Conservation (phyloP, 2,329 filamentous ascomycete genomes). For the Alternaria sp. region DNA sequence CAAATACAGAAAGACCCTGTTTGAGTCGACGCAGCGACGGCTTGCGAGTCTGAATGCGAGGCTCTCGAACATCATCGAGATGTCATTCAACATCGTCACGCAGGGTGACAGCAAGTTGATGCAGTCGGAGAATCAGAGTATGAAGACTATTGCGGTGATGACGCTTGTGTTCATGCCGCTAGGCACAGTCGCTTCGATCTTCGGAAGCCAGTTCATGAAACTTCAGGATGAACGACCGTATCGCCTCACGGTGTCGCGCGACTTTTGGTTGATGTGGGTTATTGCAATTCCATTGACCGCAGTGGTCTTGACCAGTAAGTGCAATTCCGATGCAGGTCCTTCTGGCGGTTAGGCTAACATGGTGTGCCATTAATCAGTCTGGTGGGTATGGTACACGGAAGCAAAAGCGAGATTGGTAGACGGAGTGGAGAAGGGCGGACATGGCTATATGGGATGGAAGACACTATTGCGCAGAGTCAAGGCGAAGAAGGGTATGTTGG, state of each 20-base stretch:
- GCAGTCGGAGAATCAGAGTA: slow-evolving; percentile 52
- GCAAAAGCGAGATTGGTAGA: slow-evolving; percentile 24
- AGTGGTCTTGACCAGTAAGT: slow-evolving; percentile 22
- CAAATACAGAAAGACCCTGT: slow-evolving; percentile 43
- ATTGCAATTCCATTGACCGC: slow-evolving; percentile 37
- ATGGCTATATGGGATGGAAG: slow-evolving; percentile 32
- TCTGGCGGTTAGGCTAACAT: neutral
- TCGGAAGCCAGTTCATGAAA: slow-evolving; percentile 43
- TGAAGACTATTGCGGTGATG: slow-evolving; percentile 58
- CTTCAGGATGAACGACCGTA: slow-evolving; percentile 29
- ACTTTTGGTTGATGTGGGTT: slow-evolving; percentile 45
- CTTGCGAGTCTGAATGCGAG: slow-evolving; percentile 48
- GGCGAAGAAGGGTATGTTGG: neutral
- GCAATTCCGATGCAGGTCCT: neutral
- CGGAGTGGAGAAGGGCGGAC: slow-evolving; percentile 7
- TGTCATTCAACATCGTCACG: slow-evolving; percentile 54
- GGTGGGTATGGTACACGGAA: slow-evolving; percentile 37
- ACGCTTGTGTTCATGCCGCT: slow-evolving; percentile 57
- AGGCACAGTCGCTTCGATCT: slow-evolving; percentile 45
- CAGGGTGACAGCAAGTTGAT: slow-evolving; percentile 51
- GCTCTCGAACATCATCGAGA: slow-evolving; percentile 51
- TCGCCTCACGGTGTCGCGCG: slow-evolving; percentile 35
- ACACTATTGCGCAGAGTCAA: slow-evolving; percentile 4
- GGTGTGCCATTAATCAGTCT: slow-evolving; percentile 10
- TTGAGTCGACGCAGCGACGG: slow-evolving; percentile 48